Evolutionary conservation across 257 asterid genomes (phyloP), one percentile per base, ranked within the genome.

Genomic region (Eucommia ulmoides): DNA sequence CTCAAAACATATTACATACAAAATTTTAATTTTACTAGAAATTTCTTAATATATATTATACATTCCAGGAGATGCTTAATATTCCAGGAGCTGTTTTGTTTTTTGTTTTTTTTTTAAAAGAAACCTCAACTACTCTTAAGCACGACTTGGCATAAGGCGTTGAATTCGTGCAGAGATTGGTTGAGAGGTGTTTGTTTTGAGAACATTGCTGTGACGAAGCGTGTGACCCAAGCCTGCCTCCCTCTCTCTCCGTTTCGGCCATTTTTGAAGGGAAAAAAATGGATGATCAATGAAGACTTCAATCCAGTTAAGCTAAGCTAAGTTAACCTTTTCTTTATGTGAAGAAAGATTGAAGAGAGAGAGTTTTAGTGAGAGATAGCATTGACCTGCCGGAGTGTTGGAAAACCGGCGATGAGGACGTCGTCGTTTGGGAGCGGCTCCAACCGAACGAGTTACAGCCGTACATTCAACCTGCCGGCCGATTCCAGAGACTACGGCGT

Each of bases 401-500:
- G 17, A 42, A 60, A 45, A 21, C 23, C 55, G 41, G 42, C 49
- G 24, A 56, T 62, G 74, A 68, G 78, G 24, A 56, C 80, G 52
- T 22, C 82, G 50, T 74, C 93, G 41, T 58, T 60, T 25, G 89
- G 68, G 8, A 79, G 91, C 67, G 64, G 79, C 10, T 70, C 77
- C 0, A 62, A 55, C 19, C 50, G 57, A 5, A 52, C 81, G 20
- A 59, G 45, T 52, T 61, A 68, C 64, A 72, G 86, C 71, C 76
- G 70, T 52, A 74, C 80, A n/a, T 65, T 60, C 22, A 78, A 72
- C 56, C 22, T 71, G 53, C 82, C 71, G 52, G 92, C 70, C 1
- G 69, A 62, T 59, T 57, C 71, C 20, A 49, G 41, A 2, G 63
- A 45, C 35, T 7, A 21, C 53, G 24, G 62, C 41, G 47, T 58